Evolutionary conservation across 495 filamentous ascomycete genomes (phyloP).

Genomic region (Aspergillus campestris): DNA sequence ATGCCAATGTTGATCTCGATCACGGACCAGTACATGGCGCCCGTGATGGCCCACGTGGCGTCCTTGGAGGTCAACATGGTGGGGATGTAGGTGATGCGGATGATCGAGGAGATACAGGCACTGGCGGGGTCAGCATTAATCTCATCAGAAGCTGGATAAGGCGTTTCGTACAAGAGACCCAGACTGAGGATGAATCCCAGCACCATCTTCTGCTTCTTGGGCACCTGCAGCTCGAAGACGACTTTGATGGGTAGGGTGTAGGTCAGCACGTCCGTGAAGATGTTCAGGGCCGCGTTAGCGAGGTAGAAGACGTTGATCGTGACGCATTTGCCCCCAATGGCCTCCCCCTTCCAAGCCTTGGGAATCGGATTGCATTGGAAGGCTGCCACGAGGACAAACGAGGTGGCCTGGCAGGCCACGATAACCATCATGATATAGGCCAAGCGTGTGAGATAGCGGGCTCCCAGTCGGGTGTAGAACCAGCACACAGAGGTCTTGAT

Average conservation of each 20-base stretch:
- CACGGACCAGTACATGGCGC: conserved; percentile 38
- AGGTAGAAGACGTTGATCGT: conserved; percentile 39
- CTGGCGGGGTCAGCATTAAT: conserved; percentile 9
- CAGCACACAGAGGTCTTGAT: conserved; percentile 31
- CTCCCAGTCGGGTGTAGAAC: conserved; percentile 34
- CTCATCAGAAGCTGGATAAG: not conserved
- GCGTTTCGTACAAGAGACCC: conserved; percentile 30
- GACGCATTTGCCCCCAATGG: conserved; percentile 30
- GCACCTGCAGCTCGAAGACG: conserved; percentile 27
- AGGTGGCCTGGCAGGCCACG: conserved; percentile 21
- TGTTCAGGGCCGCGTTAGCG: conserved; percentile 40
- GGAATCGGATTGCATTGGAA: conserved; percentile 30
- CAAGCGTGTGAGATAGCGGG: conserved; percentile 22
- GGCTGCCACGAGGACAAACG: conserved; percentile 29
- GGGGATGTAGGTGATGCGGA: conserved; percentile 35
- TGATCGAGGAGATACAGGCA: conserved; percentile 34
- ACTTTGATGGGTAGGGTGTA: conserved; percentile 39
- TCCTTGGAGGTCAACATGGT: conserved; percentile 28
- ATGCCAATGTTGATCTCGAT: conserved; percentile 39
- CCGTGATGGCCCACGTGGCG: conserved; percentile 30
- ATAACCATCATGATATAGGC: conserved; percentile 26
- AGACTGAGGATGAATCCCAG: conserved; percentile 29
- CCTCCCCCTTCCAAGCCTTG: conserved; percentile 21
- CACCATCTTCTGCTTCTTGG: conserved; percentile 29
- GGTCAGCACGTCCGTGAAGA: conserved; percentile 44